Conservation (phyloP, 1,284 basidiomycete genomes). For the Fomitopsis schrenkii region DNA sequence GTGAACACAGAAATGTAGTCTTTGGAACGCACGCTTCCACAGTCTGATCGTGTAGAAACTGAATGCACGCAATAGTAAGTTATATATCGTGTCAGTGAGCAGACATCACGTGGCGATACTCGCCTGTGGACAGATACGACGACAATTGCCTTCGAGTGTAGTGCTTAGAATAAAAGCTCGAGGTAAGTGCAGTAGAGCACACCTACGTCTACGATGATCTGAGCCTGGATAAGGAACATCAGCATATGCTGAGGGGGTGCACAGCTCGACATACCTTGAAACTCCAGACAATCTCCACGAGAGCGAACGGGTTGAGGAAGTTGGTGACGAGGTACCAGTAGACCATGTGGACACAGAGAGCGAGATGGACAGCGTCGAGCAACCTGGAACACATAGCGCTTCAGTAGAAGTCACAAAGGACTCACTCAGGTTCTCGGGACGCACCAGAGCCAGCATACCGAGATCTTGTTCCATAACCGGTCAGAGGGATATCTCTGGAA, state of each 20-base stretch:
- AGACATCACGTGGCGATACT: neutral
- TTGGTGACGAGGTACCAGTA: slow-evolving; percentile 22
- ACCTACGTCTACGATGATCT: slow-evolving; percentile 18
- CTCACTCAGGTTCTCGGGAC: neutral
- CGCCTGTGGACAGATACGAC: slow-evolving; percentile 18
- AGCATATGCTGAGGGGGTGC: too few species aligned
- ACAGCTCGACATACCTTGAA: slow-evolving; percentile 15
- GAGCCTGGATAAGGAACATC: slow-evolving; percentile 7
- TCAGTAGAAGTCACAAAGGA: too few species aligned
- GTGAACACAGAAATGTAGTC: neutral
- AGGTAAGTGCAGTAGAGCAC: neutral
- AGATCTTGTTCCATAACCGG: slow-evolving; percentile 30
- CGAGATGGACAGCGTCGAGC: slow-evolving; percentile 20
- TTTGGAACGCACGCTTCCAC: slow-evolving; percentile 15
- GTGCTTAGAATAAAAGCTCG: neutral
- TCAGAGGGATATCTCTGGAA: slow-evolving; percentile 35
- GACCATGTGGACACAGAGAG: slow-evolving; percentile 18
- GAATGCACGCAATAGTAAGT: neutral
- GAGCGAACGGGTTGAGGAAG: slow-evolving; percentile 13
- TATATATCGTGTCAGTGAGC: neutral
- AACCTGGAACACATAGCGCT: slow-evolving; percentile 10
- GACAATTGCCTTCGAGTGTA: slow-evolving; percentile 9
- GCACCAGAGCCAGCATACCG: slow-evolving; percentile 30
- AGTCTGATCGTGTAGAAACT: slow-evolving; percentile 17
- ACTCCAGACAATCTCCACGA: slow-evolving; percentile 18